Base-by-base conservation (phyloP, 106 monocot genomes). In the Apostasia ramifera region DNA sequence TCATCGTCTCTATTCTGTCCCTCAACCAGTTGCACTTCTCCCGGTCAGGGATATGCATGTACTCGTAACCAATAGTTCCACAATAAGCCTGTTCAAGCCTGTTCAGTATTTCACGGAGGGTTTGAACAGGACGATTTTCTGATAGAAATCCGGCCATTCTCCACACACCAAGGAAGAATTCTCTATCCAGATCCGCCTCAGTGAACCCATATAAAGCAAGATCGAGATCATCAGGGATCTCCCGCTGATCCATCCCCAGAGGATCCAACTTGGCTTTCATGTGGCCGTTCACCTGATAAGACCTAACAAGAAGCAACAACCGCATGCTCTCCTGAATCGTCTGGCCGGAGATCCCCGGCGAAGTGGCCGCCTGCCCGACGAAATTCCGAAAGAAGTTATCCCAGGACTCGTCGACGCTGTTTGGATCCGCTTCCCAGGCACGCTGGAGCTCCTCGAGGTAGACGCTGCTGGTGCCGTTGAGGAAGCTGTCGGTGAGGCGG, bases 111-210 rank as follows among this genome's bases (percentile, higher is more conserved):
- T 72, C 76, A 2, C 97, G 78, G 6, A 98, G 83, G 14, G 92
- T 90, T 58, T 87, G 89, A 1, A 98, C 87, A 0, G 92, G 97
- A 5, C 89, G 84, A 43, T 98, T 92, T 69, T 98, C 92, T 0
- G 92, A 90, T 44, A 90, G 72, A 73, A 98, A 98, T 3, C 92
- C 92, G 2, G 97, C 66, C 92, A 92, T 92, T 48, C 77, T 73
- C 97, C 97, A 98, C 2, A 98, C 92, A n/a, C 97, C 97, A 12
- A 92, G 73, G 68, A 98, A 92, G 73, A 98, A 98, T 53, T 92
- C 89, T 38, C 97, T 60, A 61, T 98, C 92, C 12, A 92, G 66
- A 76, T 92, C 97, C 0, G 89, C 84, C 11, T 98, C 86, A 4
- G 81, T 76, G 69, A 98, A 98, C 7, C 97, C 97, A 51, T 98